Conservation (phyloP, 2,329 filamentous ascomycete genomes). For the Fusarium nurragi region DNA sequence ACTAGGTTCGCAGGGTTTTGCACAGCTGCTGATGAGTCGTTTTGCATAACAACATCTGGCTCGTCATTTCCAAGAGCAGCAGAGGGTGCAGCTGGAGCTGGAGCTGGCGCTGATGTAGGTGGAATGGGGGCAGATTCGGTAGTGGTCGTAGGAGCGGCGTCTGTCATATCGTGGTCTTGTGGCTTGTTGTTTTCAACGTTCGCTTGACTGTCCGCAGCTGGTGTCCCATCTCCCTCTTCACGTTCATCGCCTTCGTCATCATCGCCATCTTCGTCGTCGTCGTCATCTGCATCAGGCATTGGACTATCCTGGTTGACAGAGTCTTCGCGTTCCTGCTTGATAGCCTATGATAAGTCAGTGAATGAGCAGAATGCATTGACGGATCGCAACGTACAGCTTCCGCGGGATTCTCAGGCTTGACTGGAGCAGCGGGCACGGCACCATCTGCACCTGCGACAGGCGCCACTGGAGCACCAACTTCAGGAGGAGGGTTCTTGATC, state of each 20-base stretch:
- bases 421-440: slow-evolving; percentile 50
- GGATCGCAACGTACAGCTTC: slow-evolving; percentile 44
- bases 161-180: slow-evolving; percentile 52
- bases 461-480: slow-evolving; percentile 49
- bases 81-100: slow-evolving; percentile 1
- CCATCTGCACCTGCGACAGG: slow-evolving; percentile 50
- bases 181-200: slow-evolving; percentile 46
- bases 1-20: slow-evolving; percentile 48
- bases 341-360: slow-evolving; percentile 46
- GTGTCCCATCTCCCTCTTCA: slow-evolving; percentile 56
- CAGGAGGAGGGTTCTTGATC: slow-evolving; percentile 66
- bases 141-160: slow-evolving; percentile 45
- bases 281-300: slow-evolving; percentile 62
- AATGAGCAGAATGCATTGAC: neutral
- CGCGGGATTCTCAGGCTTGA: slow-evolving; percentile 51
- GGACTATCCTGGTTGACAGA: slow-evolving; percentile 60
- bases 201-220: slow-evolving; percentile 41
- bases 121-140: slow-evolving; percentile 28
- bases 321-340: slow-evolving; percentile 57
- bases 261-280: slow-evolving; percentile 59
- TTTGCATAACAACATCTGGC: slow-evolving; percentile 41
- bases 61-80: slow-evolving; percentile 32
- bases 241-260: slow-evolving; percentile 60
- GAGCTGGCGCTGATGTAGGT: slow-evolving; percentile 7
- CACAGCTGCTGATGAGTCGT: slow-evolving; percentile 34